Conservation (phyloP, 2,329 filamentous ascomycete genomes). For the Fusarium sp. region DNA sequence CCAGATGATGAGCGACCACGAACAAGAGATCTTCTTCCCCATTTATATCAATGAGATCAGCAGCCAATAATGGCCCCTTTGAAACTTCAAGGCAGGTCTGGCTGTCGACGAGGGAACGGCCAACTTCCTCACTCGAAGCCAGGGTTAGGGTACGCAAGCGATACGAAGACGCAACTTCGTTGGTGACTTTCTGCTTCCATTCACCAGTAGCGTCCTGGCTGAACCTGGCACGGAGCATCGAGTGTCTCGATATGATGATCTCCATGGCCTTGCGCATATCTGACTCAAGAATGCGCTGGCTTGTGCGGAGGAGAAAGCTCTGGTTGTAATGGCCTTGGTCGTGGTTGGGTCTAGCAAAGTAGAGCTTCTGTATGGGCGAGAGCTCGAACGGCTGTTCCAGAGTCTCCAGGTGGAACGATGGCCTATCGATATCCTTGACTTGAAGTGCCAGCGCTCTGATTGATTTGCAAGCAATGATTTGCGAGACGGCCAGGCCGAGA, state of each 20-base stretch:
- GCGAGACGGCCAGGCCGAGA: constrained; percentile 43
- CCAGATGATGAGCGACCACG: constrained; percentile 52
- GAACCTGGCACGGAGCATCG: constrained; percentile 37
- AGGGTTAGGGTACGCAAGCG: constrained; percentile 11
- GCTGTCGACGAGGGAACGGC: constrained; percentile 3
- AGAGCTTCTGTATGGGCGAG: constrained; percentile 37
- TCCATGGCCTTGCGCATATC: constrained; percentile 26
- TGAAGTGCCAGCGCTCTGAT: constrained; percentile 25
- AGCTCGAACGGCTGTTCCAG: constrained; percentile 15
- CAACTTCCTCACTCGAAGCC: background rate
- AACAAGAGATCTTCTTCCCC: constrained; percentile 48
- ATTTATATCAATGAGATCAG: constrained; percentile 19
- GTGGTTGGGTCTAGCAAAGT: constrained; percentile 28
- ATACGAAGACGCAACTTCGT: constrained; percentile 12
- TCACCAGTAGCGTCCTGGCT: background rate
- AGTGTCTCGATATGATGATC: constrained; percentile 18
- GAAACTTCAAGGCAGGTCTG: constrained; percentile 28
- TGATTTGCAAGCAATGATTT: constrained; percentile 46
- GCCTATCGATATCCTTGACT: constrained; percentile 23
- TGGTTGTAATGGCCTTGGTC: constrained; percentile 36
- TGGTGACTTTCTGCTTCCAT: constrained; percentile 30
- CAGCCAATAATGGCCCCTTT: constrained; percentile 18
- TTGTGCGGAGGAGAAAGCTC: constrained; percentile 35
- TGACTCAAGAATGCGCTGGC: background rate
- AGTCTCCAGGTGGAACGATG: background rate